Percentiles rank a stretch among this genome's conserved stretches.
Evolutionary conservation across 2,329 filamentous ascomycete genomes (phyloP).

Genomic region (Cyanodermella asteris): DNA sequence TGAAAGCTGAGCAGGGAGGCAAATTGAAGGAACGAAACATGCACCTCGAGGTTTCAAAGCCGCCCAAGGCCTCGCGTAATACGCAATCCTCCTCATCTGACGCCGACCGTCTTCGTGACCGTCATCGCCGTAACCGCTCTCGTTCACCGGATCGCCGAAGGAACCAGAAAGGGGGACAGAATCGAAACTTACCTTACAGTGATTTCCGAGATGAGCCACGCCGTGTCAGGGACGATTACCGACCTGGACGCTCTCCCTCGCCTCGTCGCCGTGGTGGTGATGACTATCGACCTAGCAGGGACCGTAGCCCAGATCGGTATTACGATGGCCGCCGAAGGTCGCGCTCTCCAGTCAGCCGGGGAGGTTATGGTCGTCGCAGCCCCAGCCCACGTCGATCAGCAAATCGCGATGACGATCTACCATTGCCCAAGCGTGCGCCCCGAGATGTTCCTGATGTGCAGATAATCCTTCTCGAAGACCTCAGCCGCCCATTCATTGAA

Average conservation of each 20-base stretch:
- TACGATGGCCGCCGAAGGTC: constrained; percentile 38
- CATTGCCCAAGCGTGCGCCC: constrained; percentile 51
- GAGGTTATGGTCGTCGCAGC: constrained; percentile 47
- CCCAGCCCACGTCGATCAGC: constrained; percentile 36
- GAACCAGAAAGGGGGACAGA: constrained; percentile 22
- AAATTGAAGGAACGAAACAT: constrained; percentile 77
- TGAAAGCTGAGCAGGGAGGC: constrained; percentile 55
- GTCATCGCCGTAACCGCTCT: constrained; percentile 31
- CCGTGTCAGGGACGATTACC: constrained; percentile 42
- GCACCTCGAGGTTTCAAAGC: constrained; percentile 81
- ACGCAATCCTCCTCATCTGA: constrained; percentile 20
- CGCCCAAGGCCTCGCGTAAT: constrained; percentile 57
- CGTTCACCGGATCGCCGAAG: constrained; percentile 35
- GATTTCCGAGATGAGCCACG: constrained; percentile 29
- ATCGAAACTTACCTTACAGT: constrained; percentile 20
- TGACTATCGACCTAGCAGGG: constrained; percentile 30
- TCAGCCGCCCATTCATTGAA: constrained; percentile 46
- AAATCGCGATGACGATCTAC: constrained; percentile 36
- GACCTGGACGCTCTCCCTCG: constrained; percentile 37
- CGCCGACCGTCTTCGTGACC: constrained; percentile 15
- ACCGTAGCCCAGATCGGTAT: constrained; percentile 25
- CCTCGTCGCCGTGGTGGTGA: constrained; percentile 40
- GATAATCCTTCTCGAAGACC: constrained; percentile 48
- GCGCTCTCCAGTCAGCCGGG: constrained; percentile 40
- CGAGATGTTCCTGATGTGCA: constrained; percentile 74